phyloP scores from a whole-genome alignment of 2,329 filamentous ascomycete genomes.

The Alternaria sp. region DNA sequence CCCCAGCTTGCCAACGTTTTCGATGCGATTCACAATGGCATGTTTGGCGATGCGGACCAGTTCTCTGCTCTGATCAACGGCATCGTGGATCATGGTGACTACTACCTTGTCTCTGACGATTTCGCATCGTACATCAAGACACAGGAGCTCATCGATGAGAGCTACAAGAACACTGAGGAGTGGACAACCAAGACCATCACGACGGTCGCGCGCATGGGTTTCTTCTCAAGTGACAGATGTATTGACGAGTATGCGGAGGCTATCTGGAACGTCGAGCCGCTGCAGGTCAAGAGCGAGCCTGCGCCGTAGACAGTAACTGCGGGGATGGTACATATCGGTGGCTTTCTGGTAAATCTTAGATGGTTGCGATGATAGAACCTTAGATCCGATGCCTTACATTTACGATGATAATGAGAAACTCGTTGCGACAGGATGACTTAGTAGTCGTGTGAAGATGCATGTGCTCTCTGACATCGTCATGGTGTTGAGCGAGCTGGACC shows the following conservation, averaged over 20 bases:
- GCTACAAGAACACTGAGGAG: conserved; percentile 88
- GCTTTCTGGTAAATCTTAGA: conserved; percentile 1
- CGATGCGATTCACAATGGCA: conserved; percentile 76
- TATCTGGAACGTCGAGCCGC: conserved; percentile 95
- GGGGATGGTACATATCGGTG: neutral
- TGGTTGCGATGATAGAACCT: conserved; percentile 3
- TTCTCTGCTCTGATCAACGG: conserved; percentile 85
- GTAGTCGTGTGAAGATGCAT: neutral
- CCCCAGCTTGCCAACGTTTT: conserved; percentile 81
- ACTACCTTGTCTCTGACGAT: conserved; percentile 96
- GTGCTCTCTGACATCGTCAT: neutral
- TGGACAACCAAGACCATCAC: conserved; percentile 92
- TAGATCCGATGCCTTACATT: neutral
- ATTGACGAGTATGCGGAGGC: conserved; percentile 97
- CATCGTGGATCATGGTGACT: conserved; percentile 92
- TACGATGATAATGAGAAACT: neutral
- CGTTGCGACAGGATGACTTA: neutral
- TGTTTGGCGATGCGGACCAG: conserved; percentile 77
- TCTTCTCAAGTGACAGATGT: conserved; percentile 93
- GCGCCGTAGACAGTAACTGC: conserved; percentile 14
- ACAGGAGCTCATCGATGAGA: conserved; percentile 87
- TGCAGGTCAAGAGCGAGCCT: conserved; percentile 54
- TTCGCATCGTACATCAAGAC: conserved; percentile 95
- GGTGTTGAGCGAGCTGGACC: conserved; percentile 6
- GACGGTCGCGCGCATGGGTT: conserved; percentile 91